Conservation (phyloP, 805 yeast genomes). For the Saccharomycopsis sp. region DNA sequence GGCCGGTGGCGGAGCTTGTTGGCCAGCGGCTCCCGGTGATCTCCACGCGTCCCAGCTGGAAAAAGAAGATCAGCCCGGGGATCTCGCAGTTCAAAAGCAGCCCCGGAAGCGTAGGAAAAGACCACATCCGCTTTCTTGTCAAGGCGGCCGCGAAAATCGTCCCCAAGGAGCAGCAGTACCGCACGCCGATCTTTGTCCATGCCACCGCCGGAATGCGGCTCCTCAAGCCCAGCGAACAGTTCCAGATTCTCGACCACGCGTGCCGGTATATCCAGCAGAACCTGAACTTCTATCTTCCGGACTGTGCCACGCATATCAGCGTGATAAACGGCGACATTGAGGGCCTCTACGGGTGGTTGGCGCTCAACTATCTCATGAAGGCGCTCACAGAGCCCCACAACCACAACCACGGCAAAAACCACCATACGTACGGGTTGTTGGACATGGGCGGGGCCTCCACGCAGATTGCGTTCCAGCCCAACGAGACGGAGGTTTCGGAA, state of each 20-base stretch:
- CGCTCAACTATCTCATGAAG: conserved; percentile 50
- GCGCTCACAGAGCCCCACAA: conserved; percentile 31
- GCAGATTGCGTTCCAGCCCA: conserved; percentile 59
- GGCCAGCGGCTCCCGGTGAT: conserved; percentile 29
- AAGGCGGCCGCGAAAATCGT: conserved; percentile 42
- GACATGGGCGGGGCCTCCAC: conserved; percentile 65
- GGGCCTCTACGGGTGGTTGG: conserved; percentile 63
- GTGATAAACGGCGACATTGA: conserved; percentile 60
- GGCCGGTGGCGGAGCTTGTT: conserved; percentile 19
- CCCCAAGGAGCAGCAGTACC: conserved; percentile 50
- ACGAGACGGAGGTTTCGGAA: conserved; percentile 36
- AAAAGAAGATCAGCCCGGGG: conserved; percentile 49
- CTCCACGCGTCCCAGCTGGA: conserved; percentile 38
- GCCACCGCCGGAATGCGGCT: conserved; percentile 67
- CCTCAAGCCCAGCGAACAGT: conserved; percentile 45
- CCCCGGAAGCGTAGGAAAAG: conserved; percentile 45
- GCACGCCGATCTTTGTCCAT: conserved; percentile 65
- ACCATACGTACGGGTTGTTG: conserved; percentile 46
- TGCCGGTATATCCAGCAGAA: conserved; percentile 44
- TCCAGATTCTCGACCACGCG: conserved; percentile 37
- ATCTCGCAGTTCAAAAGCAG: conserved; percentile 42
- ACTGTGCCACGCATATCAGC: conserved; percentile 52
- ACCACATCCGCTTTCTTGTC: conserved; percentile 45
- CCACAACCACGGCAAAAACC: conserved; percentile 34
- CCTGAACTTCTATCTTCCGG: conserved; percentile 51